These are phyloP conservation scores for Pichia kluyveri DNA, from an alignment of 805 yeast species.

Conservation along the genomic window DNA sequence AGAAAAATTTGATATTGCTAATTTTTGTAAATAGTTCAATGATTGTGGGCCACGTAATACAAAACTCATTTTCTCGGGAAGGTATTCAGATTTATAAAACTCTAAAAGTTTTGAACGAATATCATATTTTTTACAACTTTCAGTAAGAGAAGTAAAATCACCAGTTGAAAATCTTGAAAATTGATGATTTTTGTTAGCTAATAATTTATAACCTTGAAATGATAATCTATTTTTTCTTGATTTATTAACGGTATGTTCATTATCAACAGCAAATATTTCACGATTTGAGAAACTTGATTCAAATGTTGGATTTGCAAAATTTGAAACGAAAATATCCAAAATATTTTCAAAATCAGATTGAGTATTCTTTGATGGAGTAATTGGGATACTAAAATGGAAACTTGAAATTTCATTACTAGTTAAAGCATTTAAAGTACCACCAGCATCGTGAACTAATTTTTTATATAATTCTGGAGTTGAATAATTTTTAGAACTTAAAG, in stretches of 20 bases:
- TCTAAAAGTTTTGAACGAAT: slow-evolving; percentile 28
- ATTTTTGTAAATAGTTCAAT: slow-evolving; percentile 43
- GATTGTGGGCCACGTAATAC: slow-evolving; percentile 65
- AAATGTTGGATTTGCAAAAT: slow-evolving; percentile 45
- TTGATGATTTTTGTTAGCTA: slow-evolving; percentile 40
- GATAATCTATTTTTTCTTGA: slow-evolving; percentile 35
- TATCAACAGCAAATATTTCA: slow-evolving; percentile 55
- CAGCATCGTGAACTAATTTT: slow-evolving; percentile 33
- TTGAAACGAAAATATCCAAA: slow-evolving; percentile 40
- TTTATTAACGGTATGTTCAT: slow-evolving; percentile 55
- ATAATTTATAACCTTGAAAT: slow-evolving; percentile 48
- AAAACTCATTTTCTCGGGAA: slow-evolving; percentile 42
- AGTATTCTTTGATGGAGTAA: slow-evolving; percentile 12
- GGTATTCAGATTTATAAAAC: slow-evolving; percentile 35
- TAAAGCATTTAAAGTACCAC: slow-evolving; percentile 58
- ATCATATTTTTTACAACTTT: slow-evolving; percentile 25
- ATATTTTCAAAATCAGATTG: slow-evolving; percentile 35
- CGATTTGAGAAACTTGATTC: slow-evolving; percentile 30
- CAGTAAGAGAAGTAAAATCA: slow-evolving; percentile 38
- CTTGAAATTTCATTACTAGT: slow-evolving; percentile 63
- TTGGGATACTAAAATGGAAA: slow-evolving; percentile 55
- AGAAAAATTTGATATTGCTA: slow-evolving; percentile 37
- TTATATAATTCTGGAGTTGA: slow-evolving; percentile 41
- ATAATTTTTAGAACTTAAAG: slow-evolving; percentile 46
- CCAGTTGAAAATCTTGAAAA: slow-evolving; percentile 65